A percentile compares a stretch with the other conserved stretches of the same genome.
These are phyloP conservation scores for Cynanchum wilfordii DNA, from an alignment of 257 asterid species.

Conservation along the genomic window DNA sequence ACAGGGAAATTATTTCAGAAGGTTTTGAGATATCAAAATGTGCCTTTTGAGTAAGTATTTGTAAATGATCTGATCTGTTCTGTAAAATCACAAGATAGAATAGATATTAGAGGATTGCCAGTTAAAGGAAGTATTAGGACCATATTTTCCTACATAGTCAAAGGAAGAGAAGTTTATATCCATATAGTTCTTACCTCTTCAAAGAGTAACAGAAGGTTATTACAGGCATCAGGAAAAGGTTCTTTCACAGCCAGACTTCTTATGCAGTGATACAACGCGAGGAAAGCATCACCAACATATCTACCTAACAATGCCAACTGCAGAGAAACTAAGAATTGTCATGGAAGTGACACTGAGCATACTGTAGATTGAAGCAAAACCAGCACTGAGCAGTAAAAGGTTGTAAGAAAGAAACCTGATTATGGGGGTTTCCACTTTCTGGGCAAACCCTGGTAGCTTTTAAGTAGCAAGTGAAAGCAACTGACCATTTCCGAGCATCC, in stretches of 20 bases:
- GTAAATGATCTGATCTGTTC: slow-evolving; percentile 59
- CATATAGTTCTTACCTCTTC: slow-evolving; percentile 55
- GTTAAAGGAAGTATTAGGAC: slow-evolving; percentile 11
- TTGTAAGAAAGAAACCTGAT: slow-evolving; percentile 50
- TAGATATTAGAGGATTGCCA: slow-evolving; percentile 6
- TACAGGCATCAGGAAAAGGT: slow-evolving; percentile 95
- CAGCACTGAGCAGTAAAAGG: neutral
- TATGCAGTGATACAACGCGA: slow-evolving; percentile 78
- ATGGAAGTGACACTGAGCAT: neutral
- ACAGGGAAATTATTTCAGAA: slow-evolving; percentile 34
- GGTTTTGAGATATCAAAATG: slow-evolving; percentile 60
- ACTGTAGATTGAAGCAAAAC: neutral
- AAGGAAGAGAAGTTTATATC: neutral
- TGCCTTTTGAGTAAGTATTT: slow-evolving; percentile 33
- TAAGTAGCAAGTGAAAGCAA: slow-evolving; percentile 59
- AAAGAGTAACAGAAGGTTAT: slow-evolving; percentile 68
- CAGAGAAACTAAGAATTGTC: slow-evolving; percentile 16
- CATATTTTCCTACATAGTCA: neutral
- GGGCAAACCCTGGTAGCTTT: slow-evolving; percentile 78
- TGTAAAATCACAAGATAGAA: slow-evolving; percentile 45
- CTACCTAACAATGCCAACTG: slow-evolving; percentile 88
- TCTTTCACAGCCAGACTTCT: slow-evolving; percentile 86
- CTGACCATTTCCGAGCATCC: slow-evolving; percentile 60
- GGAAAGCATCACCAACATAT: slow-evolving; percentile 67
- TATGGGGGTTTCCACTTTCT: slow-evolving; percentile 88